These are phyloP conservation scores for Penicillium mononematosum DNA, from an alignment of 495 filamentous ascomycete genomes.

Conservation along the genomic window DNA sequence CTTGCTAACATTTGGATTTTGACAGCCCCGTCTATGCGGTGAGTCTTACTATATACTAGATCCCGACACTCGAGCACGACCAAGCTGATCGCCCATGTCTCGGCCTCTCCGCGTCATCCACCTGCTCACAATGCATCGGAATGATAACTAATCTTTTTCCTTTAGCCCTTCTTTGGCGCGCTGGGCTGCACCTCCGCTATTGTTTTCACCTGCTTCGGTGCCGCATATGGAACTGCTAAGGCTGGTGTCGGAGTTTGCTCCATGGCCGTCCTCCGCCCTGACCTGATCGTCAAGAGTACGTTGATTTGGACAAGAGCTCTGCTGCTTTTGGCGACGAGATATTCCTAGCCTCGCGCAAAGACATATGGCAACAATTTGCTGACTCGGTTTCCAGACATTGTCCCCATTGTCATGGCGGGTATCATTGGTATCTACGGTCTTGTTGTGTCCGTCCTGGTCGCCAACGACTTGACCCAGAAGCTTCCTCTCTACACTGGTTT, in stretches of 20 bases:
- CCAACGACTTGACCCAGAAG: conserved; percentile 80
- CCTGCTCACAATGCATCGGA: conserved; percentile 7
- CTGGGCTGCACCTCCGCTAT: conserved; percentile 99
- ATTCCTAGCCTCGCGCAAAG: not conserved
- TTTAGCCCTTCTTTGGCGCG: conserved; percentile 96
- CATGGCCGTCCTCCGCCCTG: conserved; percentile 96
- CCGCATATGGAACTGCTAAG: conserved; percentile 98
- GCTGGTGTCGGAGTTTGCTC: conserved; percentile 97
- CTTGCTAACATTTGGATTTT: conserved; percentile 40
- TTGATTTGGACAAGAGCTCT: conserved; percentile 13
- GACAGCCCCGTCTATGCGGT: conserved; percentile 97
- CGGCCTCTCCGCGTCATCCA: conserved; percentile 17
- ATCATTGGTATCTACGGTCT: conserved; percentile 99
- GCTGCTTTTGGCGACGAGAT: not conserved
- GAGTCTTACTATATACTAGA: conserved; percentile 51
- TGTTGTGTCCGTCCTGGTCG: conserved; percentile 97
- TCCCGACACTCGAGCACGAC: conserved; percentile 7
- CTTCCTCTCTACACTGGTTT: conserved; percentile 89
- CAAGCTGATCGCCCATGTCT: conserved; percentile 18
- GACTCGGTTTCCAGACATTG: conserved; percentile 68
- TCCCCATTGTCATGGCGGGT: conserved; percentile 99
- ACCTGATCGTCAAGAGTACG: conserved; percentile 99
- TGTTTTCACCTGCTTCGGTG: conserved; percentile 98
- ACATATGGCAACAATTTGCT: conserved; percentile 13
- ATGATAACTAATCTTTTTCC: conserved; percentile 29